A percentile compares a stretch with the other conserved stretches of the same genome.
phyloP scores from a whole-genome alignment of 768 basidiomycete species.

The Roridomyces roridus region DNA sequence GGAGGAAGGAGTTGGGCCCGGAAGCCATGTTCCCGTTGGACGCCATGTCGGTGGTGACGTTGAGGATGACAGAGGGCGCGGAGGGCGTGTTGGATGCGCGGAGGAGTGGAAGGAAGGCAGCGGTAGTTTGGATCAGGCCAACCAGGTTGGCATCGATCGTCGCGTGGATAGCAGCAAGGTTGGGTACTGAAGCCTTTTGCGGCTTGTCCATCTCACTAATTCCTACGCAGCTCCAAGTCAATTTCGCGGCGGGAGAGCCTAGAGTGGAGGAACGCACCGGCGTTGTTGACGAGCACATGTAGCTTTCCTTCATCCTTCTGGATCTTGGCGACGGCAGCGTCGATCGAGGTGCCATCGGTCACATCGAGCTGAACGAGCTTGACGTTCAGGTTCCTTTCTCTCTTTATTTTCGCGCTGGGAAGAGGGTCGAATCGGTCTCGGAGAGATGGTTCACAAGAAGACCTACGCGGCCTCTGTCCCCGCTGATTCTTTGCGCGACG shows the following conservation, averaged over 20 bases:
- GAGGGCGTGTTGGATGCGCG: conserved; percentile 28
- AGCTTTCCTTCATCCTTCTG: conserved; percentile 46
- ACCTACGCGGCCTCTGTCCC: conserved; percentile 49
- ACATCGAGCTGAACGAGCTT: conserved; percentile 46
- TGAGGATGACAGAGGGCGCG: conserved; percentile 42
- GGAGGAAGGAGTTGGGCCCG: conserved; percentile 33
- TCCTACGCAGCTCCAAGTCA: no score
- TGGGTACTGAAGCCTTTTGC: conserved; percentile 42
- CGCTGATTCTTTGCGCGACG: conserved; percentile 43
- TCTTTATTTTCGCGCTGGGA: conserved; percentile 35
- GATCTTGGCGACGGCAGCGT: conserved; percentile 40
- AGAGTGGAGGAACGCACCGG: conserved; percentile 36
- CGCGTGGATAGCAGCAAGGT: conserved; percentile 38
- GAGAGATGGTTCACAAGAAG: not conserved
- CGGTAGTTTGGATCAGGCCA: conserved; percentile 49
- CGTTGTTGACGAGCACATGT: conserved; percentile 54
- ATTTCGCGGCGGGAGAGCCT: no score
- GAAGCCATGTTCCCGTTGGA: conserved; percentile 45
- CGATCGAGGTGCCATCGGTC: conserved; percentile 39
- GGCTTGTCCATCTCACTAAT: conserved; percentile 33
- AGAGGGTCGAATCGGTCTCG: not conserved
- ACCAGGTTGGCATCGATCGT: conserved; percentile 50
- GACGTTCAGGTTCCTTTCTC: conserved; percentile 31
- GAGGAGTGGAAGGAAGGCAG: conserved; percentile 46
- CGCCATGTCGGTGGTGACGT: conserved; percentile 51